Percentiles rank a stretch among this genome's conserved stretches.
These are phyloP conservation scores for Skeletonema grethae DNA, from an alignment of 108 stramenopile species.

Conservation along the genomic window DNA sequence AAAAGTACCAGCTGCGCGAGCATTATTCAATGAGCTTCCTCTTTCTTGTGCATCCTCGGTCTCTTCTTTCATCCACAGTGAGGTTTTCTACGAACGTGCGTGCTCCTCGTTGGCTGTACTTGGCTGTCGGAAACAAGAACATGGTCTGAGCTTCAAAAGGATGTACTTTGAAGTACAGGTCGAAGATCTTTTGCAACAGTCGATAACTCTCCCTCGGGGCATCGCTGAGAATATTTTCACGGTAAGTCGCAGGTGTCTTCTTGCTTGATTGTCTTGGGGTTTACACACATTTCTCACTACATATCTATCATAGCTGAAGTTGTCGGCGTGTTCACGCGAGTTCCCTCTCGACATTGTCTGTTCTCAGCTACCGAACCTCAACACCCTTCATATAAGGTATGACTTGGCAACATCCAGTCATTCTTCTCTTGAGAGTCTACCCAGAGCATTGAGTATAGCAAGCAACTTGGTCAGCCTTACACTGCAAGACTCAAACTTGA, in stretches of 20 bases:
- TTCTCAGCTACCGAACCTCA: conserved; percentile 4
- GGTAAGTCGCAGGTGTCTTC: no score
- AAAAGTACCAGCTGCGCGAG: background rate
- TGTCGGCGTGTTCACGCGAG: background rate
- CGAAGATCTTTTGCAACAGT: background rate
- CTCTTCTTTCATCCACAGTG: background rate
- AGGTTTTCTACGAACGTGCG: conserved; percentile 2
- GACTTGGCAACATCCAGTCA: background rate
- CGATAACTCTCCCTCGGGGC: background rate
- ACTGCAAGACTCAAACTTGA: background rate
- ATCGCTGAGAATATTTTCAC: conserved; percentile 19
- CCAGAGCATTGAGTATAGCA: background rate
- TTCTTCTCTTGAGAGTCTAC: background rate
- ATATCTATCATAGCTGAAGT: background rate
- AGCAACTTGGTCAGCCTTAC: background rate
- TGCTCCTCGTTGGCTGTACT: background rate
- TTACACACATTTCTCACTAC: no score
- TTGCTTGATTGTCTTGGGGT: no score
- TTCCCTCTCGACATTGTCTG: conserved; percentile 10
- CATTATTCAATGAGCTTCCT: background rate
- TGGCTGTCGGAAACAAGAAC: conserved; percentile 2
- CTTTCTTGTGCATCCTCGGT: background rate
- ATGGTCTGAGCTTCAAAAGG: conserved; percentile 9
- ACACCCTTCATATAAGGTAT: conserved; percentile 6
- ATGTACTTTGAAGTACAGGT: conserved; percentile 13